Evolutionary conservation across 2,329 filamentous ascomycete species (phyloP), one percentile per base, ranked within the genome.

Genomic region (Arthrobotrys sinensis): DNA sequence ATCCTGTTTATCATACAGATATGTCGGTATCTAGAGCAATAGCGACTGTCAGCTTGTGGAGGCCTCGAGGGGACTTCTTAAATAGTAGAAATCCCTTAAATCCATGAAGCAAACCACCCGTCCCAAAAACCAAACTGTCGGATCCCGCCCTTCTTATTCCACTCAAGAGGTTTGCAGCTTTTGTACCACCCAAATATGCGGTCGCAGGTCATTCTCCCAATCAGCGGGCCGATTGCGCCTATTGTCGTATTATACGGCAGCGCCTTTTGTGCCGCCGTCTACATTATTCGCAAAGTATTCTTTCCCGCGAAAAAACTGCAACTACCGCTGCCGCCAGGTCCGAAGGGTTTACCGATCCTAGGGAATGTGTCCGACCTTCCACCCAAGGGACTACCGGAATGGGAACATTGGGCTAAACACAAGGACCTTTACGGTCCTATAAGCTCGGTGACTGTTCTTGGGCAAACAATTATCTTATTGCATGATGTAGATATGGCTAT

Each of bases 371-470:
- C 81, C 7, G 81, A 84, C 32, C 82, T 85, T 5, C 84, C 84
- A 11, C 80, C 81, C 5, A 38, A 36, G n/a, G 67, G 67, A 16
- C 76, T 80, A 16, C 83, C 86, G 79, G 84, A 82, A 21, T 86
- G 85, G 85, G 79, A 86, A 28, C 84, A 85, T 62, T 86, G 86
- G 81, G 81, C 83, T 10, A 81, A 83, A n/a, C 85, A 84, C 82
- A 80, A 82, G 19, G 80, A 84, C n/a, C 71, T 82, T 66, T 83
- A 84, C 67, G 83, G 86, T 1, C 83, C 84, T 4, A 84, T 88
- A 32, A 87, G 85, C 79, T 84, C 84, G 6, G 81, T 87, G 43
- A 83, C 84, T 53, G 84, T 88, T 65, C 85, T 85, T 4, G 86
- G 85, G 10, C 81, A 82, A 10, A 82, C 82, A 16, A 82, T 84